Evolutionary conservation across 2,329 filamentous ascomycete species (phyloP).

Genomic region (Venturia pyrina): DNA sequence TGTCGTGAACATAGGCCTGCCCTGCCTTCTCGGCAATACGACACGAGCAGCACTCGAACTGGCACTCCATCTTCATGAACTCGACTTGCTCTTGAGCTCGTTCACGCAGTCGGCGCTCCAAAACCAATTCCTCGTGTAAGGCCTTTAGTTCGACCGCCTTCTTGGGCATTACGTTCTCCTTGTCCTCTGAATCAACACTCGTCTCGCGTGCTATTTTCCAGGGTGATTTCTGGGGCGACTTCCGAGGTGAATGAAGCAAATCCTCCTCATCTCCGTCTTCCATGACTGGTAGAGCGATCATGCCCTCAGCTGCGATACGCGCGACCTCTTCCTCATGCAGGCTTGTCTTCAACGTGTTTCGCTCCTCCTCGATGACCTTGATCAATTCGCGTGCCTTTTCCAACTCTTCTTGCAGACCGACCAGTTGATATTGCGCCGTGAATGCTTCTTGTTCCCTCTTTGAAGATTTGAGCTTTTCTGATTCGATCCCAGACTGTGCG

Average conservation of each 20-base stretch:
- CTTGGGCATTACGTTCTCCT: conserved; percentile 34
- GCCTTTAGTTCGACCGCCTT: conserved; percentile 33
- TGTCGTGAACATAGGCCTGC: conserved; percentile 29
- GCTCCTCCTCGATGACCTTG: conserved; percentile 60
- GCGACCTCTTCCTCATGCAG: conserved; percentile 65
- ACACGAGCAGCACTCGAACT: conserved; percentile 56
- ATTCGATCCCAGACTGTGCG: conserved; percentile 49
- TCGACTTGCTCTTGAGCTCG: conserved; percentile 64
- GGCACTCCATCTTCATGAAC: conserved; percentile 66
- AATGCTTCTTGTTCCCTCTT: conserved; percentile 61
- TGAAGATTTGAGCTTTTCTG: conserved; percentile 52
- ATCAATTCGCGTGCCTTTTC: conserved; percentile 53
- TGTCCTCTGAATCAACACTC: conserved; percentile 36
- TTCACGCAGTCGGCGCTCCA: conserved; percentile 50
- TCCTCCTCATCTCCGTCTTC: conserved; percentile 43
- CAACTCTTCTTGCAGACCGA: conserved; percentile 56
- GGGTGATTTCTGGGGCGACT: conserved; percentile 39
- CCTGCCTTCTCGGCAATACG: conserved; percentile 30
- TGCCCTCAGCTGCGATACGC: conserved; percentile 61
- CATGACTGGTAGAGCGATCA: conserved; percentile 50
- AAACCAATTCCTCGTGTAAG: conserved; percentile 41
- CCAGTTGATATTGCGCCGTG: conserved; percentile 54
- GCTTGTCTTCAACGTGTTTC: conserved; percentile 61
- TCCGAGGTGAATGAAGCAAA: conserved; percentile 53
- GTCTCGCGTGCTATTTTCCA: conserved; percentile 36